These are phyloP conservation scores for Pichia cactophila DNA, from an alignment of 1,139 yeast species.

Conservation along the genomic window DNA sequence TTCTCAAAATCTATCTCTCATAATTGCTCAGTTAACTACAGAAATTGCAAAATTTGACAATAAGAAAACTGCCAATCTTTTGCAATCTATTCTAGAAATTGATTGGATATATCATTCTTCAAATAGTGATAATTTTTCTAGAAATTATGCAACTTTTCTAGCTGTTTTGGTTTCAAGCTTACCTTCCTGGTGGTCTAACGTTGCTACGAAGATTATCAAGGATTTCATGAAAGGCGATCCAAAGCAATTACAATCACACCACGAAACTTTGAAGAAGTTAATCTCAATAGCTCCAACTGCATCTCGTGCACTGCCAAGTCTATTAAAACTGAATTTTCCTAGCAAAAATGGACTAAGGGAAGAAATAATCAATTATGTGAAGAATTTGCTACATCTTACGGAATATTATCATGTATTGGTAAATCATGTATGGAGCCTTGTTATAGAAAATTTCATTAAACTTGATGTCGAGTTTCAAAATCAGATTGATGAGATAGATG, in stretches of 20 bases:
- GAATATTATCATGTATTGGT: slow-evolving; percentile 71
- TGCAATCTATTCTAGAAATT: slow-evolving; percentile 44
- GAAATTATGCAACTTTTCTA: slow-evolving; percentile 59
- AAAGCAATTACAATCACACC: slow-evolving; percentile 41
- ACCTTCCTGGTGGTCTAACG: slow-evolving; percentile 85
- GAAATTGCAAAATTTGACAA: slow-evolving; percentile 48
- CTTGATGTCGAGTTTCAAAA: slow-evolving; percentile 92
- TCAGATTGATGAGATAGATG: slow-evolving; percentile 79
- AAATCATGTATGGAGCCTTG: slow-evolving; percentile 68
- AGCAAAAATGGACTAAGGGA: slow-evolving; percentile 60
- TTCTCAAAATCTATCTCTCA: slow-evolving; percentile 33
- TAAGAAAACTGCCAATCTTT: slow-evolving; percentile 32
- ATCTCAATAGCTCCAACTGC: slow-evolving; percentile 76
- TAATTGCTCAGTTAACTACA: slow-evolving; percentile 40
- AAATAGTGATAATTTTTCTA: slow-evolving; percentile 30
- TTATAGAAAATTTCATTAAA: slow-evolving; percentile 73
- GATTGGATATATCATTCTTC: slow-evolving; percentile 46
- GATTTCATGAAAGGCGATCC: slow-evolving; percentile 37
- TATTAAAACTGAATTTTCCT: slow-evolving; percentile 59
- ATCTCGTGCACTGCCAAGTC: slow-evolving; percentile 53
- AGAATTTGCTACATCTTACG: slow-evolving; percentile 51
- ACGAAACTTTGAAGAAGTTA: slow-evolving; percentile 55
- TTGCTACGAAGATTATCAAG: slow-evolving; percentile 54
- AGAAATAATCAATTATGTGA: slow-evolving; percentile 54
- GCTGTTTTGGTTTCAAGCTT: slow-evolving; percentile 74